Conservation (phyloP, 148 eudicot species). For the Chenopodium suecicum region DNA sequence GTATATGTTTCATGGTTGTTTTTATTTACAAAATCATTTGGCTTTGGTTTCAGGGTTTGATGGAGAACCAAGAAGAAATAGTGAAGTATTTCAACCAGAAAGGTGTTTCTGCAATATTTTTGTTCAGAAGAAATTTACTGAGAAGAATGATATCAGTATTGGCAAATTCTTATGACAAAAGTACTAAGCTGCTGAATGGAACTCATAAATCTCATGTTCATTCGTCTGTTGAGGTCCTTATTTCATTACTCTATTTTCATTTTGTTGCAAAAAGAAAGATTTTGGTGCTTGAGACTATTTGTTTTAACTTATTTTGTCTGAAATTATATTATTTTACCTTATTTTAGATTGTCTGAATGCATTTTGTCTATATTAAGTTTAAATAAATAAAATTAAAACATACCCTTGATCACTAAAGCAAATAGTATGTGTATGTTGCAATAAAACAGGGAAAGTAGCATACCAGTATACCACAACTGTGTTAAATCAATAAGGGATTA, state of each 20-base stretch:
- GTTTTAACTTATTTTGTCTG: too few species aligned
- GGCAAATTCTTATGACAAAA: conserved; percentile 55
- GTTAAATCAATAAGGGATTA: too few species aligned
- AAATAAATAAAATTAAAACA: too few species aligned
- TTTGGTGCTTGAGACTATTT: background rate
- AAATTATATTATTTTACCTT: too few species aligned
- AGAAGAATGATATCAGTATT: conserved; percentile 60
- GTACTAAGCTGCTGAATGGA: conserved; percentile 60
- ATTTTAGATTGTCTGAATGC: too few species aligned
- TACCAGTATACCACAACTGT: too few species aligned
- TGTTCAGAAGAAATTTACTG: conserved; percentile 62
- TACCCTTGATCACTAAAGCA: too few species aligned
- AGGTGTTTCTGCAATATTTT: conserved; percentile 60
- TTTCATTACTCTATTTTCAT: background rate
- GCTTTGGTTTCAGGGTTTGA: conserved; percentile 41
- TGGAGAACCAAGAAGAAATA: conserved; percentile 50
- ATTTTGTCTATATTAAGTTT: too few species aligned
- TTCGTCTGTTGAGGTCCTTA: conserved; percentile 54
- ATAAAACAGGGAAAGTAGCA: too few species aligned
- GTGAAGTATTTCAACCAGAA: conserved; percentile 49
- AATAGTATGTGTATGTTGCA: too few species aligned
- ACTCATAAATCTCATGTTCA: conserved; percentile 81
- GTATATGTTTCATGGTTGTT: too few species aligned
- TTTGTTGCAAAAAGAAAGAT: background rate
- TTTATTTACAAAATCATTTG: background rate